Base-by-base conservation (phyloP, 139 green algal species). In the Pseudopediastrum boryanum region DNA sequence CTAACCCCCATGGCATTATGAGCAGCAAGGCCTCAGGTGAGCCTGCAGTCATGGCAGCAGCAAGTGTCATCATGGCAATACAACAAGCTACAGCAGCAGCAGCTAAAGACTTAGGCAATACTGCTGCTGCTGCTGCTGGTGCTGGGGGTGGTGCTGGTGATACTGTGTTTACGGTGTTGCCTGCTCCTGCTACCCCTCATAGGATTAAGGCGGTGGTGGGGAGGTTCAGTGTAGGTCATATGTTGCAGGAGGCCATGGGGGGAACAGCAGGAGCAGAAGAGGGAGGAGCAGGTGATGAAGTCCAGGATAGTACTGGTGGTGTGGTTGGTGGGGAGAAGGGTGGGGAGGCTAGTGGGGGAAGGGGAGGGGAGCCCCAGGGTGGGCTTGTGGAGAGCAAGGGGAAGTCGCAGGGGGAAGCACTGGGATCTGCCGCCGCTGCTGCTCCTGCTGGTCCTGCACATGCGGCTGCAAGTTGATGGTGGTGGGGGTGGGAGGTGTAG, bases 21-120 rank as follows among this genome's bases (percentile, higher is more conserved):
- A 61, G 69, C 46, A 78, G 56, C 63, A 88, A 88, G 65, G 80
- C 84, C 5, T 52, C 33, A n/a, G 80, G 80, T 16, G 80, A 85
- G 59, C 80, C 80, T n/a, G 39, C 73, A 6, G 58, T 85, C 9
- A 62, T 85, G 74, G 46, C 79, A 1, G 62, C 39, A 43, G 41
- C 48, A 2, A 71, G 52, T 41, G 54, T 64, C 5, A 52, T 83
- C 23, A 50, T 61, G 66, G 77, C 77, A 5, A 52, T 78, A 54
- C 71, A 78, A 41, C 43, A 43, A 21, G 71, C 71, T 27, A 54
- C 39, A 56, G 71, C 43, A 35, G 71, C 50, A 13, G 71, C 71
- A 27, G 54, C 25, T 4, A 16, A 8, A 41, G 69, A 77, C 38
- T 19, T 82, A 3, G 31, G 21, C 16, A 51, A 23, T 23, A 3